Conservation (phyloP, 2,329 filamentous ascomycete species). For the Diplodia corticola region DNA sequence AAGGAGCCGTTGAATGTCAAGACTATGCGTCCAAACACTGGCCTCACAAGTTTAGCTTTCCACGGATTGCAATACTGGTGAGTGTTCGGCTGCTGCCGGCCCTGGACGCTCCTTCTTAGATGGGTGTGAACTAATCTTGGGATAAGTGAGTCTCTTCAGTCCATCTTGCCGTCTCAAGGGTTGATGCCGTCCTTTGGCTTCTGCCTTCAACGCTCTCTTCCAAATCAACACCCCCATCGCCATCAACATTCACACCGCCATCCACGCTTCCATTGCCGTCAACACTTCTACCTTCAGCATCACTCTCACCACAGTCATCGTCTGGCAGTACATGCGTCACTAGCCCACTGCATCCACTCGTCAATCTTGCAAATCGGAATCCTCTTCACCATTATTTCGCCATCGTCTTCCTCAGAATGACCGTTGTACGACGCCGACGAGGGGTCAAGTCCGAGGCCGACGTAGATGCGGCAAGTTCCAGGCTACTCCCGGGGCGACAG, state of each 20-base stretch:
- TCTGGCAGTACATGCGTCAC: neutral
- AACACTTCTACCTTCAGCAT: too few relatives aligned
- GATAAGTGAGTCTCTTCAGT: neutral
- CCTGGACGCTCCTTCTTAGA: neutral
- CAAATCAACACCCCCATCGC: too few relatives aligned
- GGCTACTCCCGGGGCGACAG: neutral
- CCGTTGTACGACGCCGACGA: neutral
- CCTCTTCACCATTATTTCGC: too few relatives aligned
- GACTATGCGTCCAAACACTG: too few relatives aligned
- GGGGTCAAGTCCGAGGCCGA: neutral
- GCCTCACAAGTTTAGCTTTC: too few relatives aligned
- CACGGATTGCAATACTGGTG: too few relatives aligned
- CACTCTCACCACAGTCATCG: neutral
- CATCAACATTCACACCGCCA: too few relatives aligned
- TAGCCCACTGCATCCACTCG: neutral
- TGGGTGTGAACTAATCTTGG: neutral
- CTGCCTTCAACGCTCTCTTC: neutral
- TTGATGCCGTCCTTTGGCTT: neutral
- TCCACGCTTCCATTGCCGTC: too few relatives aligned
- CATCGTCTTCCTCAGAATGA: neutral
- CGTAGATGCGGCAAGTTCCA: neutral
- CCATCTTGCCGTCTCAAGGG: neutral
- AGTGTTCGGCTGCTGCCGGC: too few relatives aligned
- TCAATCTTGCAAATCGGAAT: too few relatives aligned
- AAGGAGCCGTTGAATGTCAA: too few relatives aligned